Evolutionary conservation across 331 rosid genomes (phyloP), one percentile per base, ranked within the genome.

Genomic region (Malus hybrid): DNA sequence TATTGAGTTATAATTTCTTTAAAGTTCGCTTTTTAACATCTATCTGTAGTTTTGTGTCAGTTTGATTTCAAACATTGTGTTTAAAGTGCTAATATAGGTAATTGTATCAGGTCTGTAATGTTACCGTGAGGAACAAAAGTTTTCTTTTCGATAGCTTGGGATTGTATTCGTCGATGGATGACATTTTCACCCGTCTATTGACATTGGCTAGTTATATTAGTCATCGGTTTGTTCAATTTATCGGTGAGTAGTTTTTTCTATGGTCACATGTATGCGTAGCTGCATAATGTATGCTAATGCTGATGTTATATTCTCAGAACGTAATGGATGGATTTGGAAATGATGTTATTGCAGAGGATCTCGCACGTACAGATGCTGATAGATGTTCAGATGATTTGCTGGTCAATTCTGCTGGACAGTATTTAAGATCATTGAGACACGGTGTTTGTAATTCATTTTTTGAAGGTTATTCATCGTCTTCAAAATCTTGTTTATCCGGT

Each of bases 261-360:
- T 62, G n/a, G 16, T 28, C 6, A 28, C 18, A 13, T 54, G n/a
- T 34, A 5, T 61, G 8, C 12, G 2, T 66, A 39, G 46, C 0
- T 39, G 46, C 46, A 39, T 39, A 39, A 39, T 39, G 12, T 39
- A 39, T 39, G 4, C 10, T 67, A 22, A 16, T 66, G 19, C 55
- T 31, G 36, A 48, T 46, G 22, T 19, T 29, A 16, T 60, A 39
- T 42, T 59, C 68, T 36, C 36, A 33, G 6, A 32, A 39, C 19
- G 24, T 72, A 59, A 66, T 75, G 72, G 70, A 69, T 74, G 32
- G 39, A 61, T 76, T 82, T 80, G 59, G 60, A 70, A 55, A 36
- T 74, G 55, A 69, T 84, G 56, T 79, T 70, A 61, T 74, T 85
- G 86, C 96, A 93, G 97, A 88, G 89, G 86, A 87, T 80, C 88